phyloP scores from a whole-genome alignment of 2,329 filamentous ascomycete species.

The Diaporthe batatas region DNA sequence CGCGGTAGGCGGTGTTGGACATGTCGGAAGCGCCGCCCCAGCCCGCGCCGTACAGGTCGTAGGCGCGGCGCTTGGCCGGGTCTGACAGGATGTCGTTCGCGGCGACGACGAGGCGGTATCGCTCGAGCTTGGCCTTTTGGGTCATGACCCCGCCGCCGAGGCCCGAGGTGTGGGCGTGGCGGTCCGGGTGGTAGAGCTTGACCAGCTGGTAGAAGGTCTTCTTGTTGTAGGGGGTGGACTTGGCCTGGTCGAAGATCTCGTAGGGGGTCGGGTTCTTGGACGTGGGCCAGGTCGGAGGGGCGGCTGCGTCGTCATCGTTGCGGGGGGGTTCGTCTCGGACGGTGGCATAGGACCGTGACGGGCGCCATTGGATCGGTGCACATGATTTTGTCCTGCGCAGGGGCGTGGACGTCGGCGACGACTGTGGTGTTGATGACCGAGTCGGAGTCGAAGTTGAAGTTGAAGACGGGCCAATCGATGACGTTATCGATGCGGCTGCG shows the following conservation, averaged over 20 bases:
- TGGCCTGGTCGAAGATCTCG: constrained; percentile 78
- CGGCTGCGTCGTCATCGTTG: background rate
- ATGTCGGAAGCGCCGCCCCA: constrained; percentile 77
- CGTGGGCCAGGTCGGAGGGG: constrained; percentile 59
- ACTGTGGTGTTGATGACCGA: background rate
- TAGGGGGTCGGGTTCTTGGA: constrained; percentile 80
- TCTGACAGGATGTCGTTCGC: constrained; percentile 92
- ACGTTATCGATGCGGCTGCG: constrained; percentile 45
- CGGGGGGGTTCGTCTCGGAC: constrained; percentile 37
- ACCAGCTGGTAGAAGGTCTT: constrained; percentile 89
- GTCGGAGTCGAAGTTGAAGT: background rate
- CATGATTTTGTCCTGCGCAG: background rate
- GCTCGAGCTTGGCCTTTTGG: constrained; percentile 78
- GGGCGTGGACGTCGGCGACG: background rate
- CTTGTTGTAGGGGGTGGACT: constrained; percentile 81
- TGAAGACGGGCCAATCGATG: constrained; percentile 39
- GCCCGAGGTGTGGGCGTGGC: constrained; percentile 57
- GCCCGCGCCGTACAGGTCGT: constrained; percentile 85
- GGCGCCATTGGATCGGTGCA: constrained; percentile 8
- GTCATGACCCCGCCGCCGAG: constrained; percentile 63
- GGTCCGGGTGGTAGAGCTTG: constrained; percentile 96
- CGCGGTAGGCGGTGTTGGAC: constrained; percentile 52
- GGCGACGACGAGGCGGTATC: constrained; percentile 88
- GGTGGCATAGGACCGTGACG: constrained; percentile 44
- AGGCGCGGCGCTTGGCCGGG: constrained; percentile 80